Percentiles rank a stretch among this genome's conserved stretches.
These are phyloP conservation scores for Phytophthora tentaculata DNA, from an alignment of 352 stramenopile species.

Conservation along the genomic window DNA sequence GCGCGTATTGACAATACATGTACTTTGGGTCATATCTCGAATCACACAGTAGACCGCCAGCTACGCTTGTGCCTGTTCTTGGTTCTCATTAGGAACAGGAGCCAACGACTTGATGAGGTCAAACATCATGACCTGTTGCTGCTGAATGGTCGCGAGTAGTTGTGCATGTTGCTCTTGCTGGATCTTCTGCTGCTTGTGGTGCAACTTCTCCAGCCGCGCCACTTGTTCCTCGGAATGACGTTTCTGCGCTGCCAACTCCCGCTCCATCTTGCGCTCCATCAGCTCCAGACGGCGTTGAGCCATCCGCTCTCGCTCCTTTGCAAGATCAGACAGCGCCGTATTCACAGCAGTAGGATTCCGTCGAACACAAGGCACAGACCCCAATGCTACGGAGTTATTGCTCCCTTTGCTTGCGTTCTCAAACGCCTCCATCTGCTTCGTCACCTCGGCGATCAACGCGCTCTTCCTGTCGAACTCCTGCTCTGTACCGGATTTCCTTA, in stretches of 20 bases:
- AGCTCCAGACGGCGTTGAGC: slow-evolving; percentile 30
- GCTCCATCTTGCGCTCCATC: slow-evolving; percentile 38
- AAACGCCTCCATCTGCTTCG: slow-evolving; percentile 7
- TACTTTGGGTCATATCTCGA: no score
- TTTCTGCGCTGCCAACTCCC: slow-evolving; percentile 33
- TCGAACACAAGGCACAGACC: background rate
- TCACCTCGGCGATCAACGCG: slow-evolving; percentile 25
- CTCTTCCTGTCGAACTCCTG: slow-evolving; percentile 33
- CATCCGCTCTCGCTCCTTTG: slow-evolving; percentile 18
- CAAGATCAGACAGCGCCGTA: background rate
- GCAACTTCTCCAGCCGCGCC: slow-evolving; percentile 24
- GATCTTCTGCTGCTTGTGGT: slow-evolving; percentile 27
- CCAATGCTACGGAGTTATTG: background rate
- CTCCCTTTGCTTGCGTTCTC: background rate
- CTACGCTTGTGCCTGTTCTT: background rate
- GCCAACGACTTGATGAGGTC: slow-evolving; percentile 33
- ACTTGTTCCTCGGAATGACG: slow-evolving; percentile 39
- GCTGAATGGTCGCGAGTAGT: slow-evolving; percentile 33
- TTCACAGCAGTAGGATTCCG: background rate
- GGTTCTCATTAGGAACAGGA: background rate
- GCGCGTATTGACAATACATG: no score
- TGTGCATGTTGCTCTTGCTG: slow-evolving; percentile 36
- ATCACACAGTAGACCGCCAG: no score
- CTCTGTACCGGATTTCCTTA: slow-evolving; percentile 35
- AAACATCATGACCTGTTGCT: slow-evolving; percentile 38